Percentiles rank a stretch among this genome's conserved stretches.
phyloP scores from a whole-genome alignment of 1,284 basidiomycete species.

The Agaricales sp. region DNA sequence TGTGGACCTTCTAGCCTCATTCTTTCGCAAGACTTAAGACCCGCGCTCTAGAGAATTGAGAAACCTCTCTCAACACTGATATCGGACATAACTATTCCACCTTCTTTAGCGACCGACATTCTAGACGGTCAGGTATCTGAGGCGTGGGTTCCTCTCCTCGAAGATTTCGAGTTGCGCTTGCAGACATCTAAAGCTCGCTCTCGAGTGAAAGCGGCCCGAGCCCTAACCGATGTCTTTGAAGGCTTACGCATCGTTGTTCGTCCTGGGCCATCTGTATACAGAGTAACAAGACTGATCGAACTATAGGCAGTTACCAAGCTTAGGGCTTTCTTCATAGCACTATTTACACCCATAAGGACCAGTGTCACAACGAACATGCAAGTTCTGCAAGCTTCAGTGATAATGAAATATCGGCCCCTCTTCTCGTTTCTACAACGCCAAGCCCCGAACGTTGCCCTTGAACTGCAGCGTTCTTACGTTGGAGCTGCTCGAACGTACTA shows the following conservation, averaged over 20 bases:
- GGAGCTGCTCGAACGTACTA: conserved; percentile 84
- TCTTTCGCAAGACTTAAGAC: conserved; percentile 6
- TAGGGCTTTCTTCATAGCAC: conserved; percentile 75
- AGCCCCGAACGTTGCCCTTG: conserved; percentile 73
- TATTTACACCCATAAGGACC: conserved; percentile 74
- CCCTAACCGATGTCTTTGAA: conserved; percentile 76
- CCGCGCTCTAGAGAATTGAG: conserved; percentile 64
- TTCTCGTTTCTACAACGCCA: conserved; percentile 84
- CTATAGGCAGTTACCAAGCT: conserved; percentile 78
- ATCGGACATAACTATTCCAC: conserved; percentile 75
- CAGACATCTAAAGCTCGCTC: conserved; percentile 58
- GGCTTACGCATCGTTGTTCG: conserved; percentile 77
- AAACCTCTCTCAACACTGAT: conserved; percentile 77
- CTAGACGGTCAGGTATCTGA: conserved; percentile 80
- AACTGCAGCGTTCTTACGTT: conserved; percentile 85
- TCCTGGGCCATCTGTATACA: conserved; percentile 6
- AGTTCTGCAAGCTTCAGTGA: conserved; percentile 81
- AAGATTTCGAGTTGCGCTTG: conserved; percentile 72
- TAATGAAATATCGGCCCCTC: conserved; percentile 79
- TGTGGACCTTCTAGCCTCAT: conserved; percentile 8
- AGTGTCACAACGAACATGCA: conserved; percentile 91
- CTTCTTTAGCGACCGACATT: conserved; percentile 67
- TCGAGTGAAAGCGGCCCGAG: conserved; percentile 78
- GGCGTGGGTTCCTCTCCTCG: conserved; percentile 74
- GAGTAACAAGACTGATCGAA: conserved; percentile 5